Percentiles rank a stretch among this genome's conserved stretches.
phyloP scores from a whole-genome alignment of 495 filamentous ascomycete species.

The Penicillium robsamsonii region DNA sequence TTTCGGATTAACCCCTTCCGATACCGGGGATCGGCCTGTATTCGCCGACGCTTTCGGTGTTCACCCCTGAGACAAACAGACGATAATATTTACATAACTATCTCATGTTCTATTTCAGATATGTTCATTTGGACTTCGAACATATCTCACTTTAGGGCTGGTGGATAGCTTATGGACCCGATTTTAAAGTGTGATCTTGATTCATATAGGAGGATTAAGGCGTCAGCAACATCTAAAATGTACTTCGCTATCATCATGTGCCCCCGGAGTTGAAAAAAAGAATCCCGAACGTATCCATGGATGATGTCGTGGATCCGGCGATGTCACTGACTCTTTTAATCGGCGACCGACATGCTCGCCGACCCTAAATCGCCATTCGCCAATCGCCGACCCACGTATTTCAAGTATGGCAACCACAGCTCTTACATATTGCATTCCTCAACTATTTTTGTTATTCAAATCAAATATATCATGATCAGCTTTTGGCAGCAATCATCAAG shows the following conservation, averaged over 20 bases:
- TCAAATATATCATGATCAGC: neutral
- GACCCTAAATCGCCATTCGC: neutral
- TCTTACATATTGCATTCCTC: neutral
- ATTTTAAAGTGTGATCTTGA: neutral
- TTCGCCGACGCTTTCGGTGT: slow-evolving; percentile 4
- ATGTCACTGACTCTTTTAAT: neutral
- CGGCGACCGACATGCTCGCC: slow-evolving; percentile 6
- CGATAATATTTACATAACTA: neutral
- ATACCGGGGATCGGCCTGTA: slow-evolving; percentile 1
- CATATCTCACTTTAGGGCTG: neutral
- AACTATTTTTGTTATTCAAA: neutral
- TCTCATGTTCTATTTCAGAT: neutral
- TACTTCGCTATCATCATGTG: neutral
- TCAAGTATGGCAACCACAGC: neutral
- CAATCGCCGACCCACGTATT: neutral
- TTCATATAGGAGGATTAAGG: neutral
- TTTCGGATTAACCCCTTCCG: slow-evolving; percentile 8
- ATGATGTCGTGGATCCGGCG: neutral
- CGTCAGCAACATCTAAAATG: neutral
- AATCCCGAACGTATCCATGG: neutral
- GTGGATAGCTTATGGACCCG: neutral
- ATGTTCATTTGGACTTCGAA: neutral
- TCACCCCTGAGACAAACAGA: neutral
- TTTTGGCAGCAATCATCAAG: neutral
- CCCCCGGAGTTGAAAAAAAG: neutral